These are phyloP conservation scores for Candida ortonii DNA, from an alignment of 805 yeast genomes.

Conservation along the genomic window DNA sequence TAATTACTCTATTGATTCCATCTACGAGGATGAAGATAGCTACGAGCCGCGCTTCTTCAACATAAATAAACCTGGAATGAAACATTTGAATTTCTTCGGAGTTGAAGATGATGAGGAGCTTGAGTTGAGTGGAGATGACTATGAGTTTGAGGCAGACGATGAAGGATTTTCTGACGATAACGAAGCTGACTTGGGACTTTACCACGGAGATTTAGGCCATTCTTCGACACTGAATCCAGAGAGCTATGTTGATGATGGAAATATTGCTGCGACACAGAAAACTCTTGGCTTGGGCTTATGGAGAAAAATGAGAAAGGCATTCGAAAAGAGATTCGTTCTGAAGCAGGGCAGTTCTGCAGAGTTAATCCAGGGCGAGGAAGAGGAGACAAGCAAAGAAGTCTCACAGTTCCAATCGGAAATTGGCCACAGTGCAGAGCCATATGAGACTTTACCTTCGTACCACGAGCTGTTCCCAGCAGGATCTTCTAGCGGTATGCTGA, in stretches of 20 bases:
- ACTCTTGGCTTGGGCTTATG: conserved; percentile 28
- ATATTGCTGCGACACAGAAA: conserved; percentile 4
- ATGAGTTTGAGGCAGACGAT: conserved; percentile 22
- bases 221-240: too few species aligned
- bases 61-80: conserved; percentile 19
- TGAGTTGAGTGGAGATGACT: conserved; percentile 7
- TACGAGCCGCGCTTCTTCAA: conserved; percentile 21
- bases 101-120: conserved; percentile 9
- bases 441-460: conserved; percentile 62
- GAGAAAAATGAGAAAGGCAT: conserved; percentile 33
- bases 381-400: too few species aligned
- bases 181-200: conserved; percentile 10
- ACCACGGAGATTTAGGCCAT: too few species aligned
- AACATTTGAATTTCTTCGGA: conserved; percentile 18
- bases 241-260: conserved; percentile 1
- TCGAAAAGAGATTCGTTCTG: conserved; percentile 12
- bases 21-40: conserved; percentile 24
- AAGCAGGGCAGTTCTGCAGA: conserved; percentile 3
- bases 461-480: conserved; percentile 72
- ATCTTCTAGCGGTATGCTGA: conserved; percentile 25
- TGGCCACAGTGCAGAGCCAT: conserved; percentile 27
- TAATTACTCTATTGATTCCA: conserved; percentile 29
- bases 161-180: conserved; percentile 20
- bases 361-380: conserved; percentile 15
- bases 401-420: too few species aligned